phyloP scores from a whole-genome alignment of 805 yeast species.

The Candida caryicola region DNA sequence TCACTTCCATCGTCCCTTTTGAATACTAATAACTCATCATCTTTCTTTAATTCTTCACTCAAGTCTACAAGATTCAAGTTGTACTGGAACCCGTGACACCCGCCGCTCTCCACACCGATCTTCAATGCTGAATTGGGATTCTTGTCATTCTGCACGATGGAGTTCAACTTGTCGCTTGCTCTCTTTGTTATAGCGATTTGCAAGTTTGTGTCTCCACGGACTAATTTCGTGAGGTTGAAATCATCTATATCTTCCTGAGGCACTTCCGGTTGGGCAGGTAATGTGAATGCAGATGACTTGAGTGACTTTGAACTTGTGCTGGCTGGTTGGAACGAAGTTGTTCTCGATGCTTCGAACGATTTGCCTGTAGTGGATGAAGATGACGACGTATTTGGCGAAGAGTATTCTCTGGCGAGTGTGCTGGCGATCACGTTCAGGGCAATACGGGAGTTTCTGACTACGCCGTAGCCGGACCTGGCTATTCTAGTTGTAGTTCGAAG shows the following conservation, averaged over 20 bases:
- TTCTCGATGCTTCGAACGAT: not conserved
- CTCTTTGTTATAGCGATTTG: conserved; percentile 46
- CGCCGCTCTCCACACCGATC: conserved; percentile 88
- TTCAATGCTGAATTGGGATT: conserved; percentile 64
- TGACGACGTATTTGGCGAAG: too few relatives aligned
- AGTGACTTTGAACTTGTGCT: not conserved
- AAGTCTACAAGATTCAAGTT: conserved; percentile 59
- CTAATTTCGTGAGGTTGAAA: conserved; percentile 31
- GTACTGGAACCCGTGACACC: conserved; percentile 97
- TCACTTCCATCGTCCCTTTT: conserved; percentile 48
- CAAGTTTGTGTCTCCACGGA: conserved; percentile 34
- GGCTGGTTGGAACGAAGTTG: not conserved
- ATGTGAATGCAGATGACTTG: not conserved
- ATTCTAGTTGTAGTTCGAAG: too few relatives aligned
- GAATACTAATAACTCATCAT: conserved; percentile 50
- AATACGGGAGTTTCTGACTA: too few relatives aligned
- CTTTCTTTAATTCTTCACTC: conserved; percentile 28
- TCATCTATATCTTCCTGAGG: conserved; percentile 27
- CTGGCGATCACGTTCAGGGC: too few relatives aligned
- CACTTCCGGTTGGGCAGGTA: conserved; percentile 7
- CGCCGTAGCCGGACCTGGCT: too few relatives aligned
- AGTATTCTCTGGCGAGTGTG: too few relatives aligned
- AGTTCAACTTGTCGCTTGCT: conserved; percentile 52
- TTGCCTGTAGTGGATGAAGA: too few relatives aligned
- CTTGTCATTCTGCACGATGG: conserved; percentile 50